Evolutionary conservation across 75 land plant species (phyloP).

Genomic region (Selaginella tamariscina): DNA sequence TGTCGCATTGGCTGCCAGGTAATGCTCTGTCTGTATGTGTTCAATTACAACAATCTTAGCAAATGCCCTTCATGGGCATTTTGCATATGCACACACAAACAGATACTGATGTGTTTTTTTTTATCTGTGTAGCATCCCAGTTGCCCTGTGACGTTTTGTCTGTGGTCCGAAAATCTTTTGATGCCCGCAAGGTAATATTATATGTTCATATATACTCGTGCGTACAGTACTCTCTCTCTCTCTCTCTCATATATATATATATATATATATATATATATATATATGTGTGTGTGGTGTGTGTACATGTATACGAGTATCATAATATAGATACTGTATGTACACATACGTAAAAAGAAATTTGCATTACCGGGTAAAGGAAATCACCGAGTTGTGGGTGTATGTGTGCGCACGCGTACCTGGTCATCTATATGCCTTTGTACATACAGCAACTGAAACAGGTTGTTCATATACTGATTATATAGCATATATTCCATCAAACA

Average conservation of each 20-base stretch:
- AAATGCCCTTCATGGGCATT: neutral
- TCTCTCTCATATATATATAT: neutral
- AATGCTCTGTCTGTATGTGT: slow-evolving; percentile 13
- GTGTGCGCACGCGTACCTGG: too few species aligned
- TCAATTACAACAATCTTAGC: neutral
- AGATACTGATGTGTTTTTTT: slow-evolving; percentile 1
- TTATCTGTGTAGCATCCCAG: slow-evolving; percentile 12
- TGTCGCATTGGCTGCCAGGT: slow-evolving; percentile 68
- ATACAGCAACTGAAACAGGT: too few species aligned
- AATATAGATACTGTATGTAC: too few species aligned
- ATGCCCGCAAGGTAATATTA: slow-evolving; percentile 81
- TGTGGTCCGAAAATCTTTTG: slow-evolving; percentile 82
- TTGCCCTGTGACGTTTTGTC: slow-evolving; percentile 57
- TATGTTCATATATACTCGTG: neutral
- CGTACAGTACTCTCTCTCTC: neutral
- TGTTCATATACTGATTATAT: too few species aligned
- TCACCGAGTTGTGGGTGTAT: too few species aligned
- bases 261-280: too few species aligned
- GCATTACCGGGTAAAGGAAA: too few species aligned
- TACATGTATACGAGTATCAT: too few species aligned
- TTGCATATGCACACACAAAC: neutral
- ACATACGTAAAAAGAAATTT: too few species aligned
- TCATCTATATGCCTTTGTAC: too few species aligned
- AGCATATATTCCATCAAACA: too few species aligned
- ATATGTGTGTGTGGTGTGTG: too few species aligned